Evolutionary conservation across 2,329 filamentous ascomycete genomes (phyloP), one percentile per base, ranked within the genome.

Genomic region (Xylariomycetidae sp.): DNA sequence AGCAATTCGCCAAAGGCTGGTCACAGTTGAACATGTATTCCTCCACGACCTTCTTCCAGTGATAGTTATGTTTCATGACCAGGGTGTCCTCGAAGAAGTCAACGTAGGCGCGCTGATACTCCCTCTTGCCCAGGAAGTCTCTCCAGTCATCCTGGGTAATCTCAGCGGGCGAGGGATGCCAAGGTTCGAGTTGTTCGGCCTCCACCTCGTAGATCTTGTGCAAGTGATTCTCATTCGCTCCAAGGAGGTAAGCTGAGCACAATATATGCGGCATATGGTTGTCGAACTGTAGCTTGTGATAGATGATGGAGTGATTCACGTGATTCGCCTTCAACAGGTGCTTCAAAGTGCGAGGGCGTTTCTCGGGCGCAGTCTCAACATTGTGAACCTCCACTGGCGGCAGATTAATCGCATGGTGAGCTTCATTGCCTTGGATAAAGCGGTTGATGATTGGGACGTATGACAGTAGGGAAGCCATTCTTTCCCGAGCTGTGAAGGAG

Each of bases 81-180:
- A 96, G 67, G 50, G 87, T 79, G 56, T 98, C 92, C 57, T 98
- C 92, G 54, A 94, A 96, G 56, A 92, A 96, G 57, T 98, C 89
- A 35, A 98, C 69, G 53, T 82, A 98, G 1, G 88, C 90, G 39
- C 90, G 76, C 60, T 98, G 87, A 53, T 93, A 95, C 42, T 68
- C 76, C 49, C 72, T 73, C 55, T 87, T 77, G 15, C 90, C 89
- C 19, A 95, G 58, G 49, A 79, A 92, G 37, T 90, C 82, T 43
- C 80, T 72, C 90, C 92, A 98, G 56, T 98, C 92, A 36, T 82
- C 72, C 42, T 79, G 72, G 13, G 79, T 76, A 32, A 98, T 76
- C 61, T 98, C 92, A 4, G 80, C 78, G 0, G 92, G 92, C 2
- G 89, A 87, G 46, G 89, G 80, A 34, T 66, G 59, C 92, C 92